Conservation (phyloP, 208 protist genomes). For the Trichomonas gallinae region DNA sequence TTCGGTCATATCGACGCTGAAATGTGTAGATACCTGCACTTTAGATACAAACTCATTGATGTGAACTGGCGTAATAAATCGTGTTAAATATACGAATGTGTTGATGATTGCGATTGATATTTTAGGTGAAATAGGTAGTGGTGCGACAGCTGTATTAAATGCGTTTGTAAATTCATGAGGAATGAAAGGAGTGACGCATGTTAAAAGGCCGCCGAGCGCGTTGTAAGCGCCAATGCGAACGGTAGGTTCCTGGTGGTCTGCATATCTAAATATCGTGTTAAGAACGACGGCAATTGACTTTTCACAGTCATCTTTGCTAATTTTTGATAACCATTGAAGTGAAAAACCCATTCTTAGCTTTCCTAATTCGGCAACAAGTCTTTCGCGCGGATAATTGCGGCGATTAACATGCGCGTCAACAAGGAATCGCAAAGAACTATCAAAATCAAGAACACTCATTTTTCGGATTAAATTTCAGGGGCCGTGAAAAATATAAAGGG, state of each 20-base stretch:
- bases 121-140: not conserved
- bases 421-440: not conserved
- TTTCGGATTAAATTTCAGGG: too few relatives aligned
- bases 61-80: not conserved
- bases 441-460: not conserved
- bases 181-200: not conserved
- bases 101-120: not conserved
- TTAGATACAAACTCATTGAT: not conserved
- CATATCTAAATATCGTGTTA: not conserved
- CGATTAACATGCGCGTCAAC: not conserved
- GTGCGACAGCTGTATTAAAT: not conserved
- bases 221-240: not conserved
- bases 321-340: not conserved
- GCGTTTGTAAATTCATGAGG: not conserved
- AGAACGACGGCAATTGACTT: not conserved
- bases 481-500: too few relatives aligned
- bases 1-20: not conserved
- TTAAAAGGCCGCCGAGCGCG: not conserved
- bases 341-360: not conserved
- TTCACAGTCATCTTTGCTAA: not conserved
- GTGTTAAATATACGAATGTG: not conserved
- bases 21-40: not conserved
- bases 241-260: not conserved
- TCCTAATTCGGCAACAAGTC: not conserved
- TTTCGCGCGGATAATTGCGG: not conserved